Evolutionary conservation across 306 rosid species (phyloP), one percentile per base, ranked within the genome.

Genomic region (Argentina anserina): DNA sequence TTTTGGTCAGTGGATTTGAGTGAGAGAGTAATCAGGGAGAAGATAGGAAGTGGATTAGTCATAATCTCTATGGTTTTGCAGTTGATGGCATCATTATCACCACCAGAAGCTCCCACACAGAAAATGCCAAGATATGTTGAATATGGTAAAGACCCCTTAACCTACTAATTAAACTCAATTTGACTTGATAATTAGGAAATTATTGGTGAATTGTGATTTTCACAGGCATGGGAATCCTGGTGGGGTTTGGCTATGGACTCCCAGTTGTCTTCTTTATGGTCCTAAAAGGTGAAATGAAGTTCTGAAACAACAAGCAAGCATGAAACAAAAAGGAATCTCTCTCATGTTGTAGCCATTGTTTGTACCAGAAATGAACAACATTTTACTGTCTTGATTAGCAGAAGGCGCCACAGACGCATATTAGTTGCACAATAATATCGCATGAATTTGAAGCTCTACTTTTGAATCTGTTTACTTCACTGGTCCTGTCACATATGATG

Each of bases 1-100:
- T 83, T 85, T 65, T 75, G 85, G 84, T 89, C 92, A 33, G 64
- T 85, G 63, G 90, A 89, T 80, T 83, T 87, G 43, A 82, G 89
- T 76, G 78, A 81, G 75, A 85, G 92, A 81, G 82, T 87, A 33
- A 79, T 80, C n/a, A 83, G 92, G 71, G 92, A 87, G 81, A 89
- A 85, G 75, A 79, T 69, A 13, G 89, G 90, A 74, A 84, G 87
- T 58, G 83, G 85, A 29, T 78, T 82, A 64, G 89, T 84, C 18
- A 47, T 78, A 69, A 42, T 68, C 65, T 86, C 86, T 71, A 77
- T 83, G 87, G 70, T 80, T 50, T 70, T 88, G 73, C 86, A 81
- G 69, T 7, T 81, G 75, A 66, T 39, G 67, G 76, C 75, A 69
- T 73, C 86, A 20, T 37, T 56, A 3, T 25, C 65, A 53, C 14